Evolutionary conservation across 164 flowering plant genomes (phyloP), one percentile per base, ranked within the genome.

Genomic region (Houttuynia cordata): DNA sequence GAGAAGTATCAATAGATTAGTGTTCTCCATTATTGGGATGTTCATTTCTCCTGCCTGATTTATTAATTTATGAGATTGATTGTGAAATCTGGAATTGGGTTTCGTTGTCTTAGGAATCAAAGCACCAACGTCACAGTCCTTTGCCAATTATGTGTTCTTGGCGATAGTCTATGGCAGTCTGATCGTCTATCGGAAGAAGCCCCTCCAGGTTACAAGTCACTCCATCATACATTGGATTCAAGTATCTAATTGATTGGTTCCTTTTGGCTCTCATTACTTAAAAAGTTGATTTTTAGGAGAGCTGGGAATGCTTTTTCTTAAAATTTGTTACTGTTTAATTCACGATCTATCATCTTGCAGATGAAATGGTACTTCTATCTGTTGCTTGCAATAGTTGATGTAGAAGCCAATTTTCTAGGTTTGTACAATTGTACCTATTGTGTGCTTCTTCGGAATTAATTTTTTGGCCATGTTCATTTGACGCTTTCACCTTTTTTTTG

Each of bases 361-460:
- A 85, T 85, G 25, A 89, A 84, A 76, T 92, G 98, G 98, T 89
- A 89, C 68, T 87, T 80, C 73, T 92, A 92, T 63, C 54, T 86
- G 57, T 37, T 86, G 69, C 96, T 92, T 71, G 91, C 76, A 42
- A n/a, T 89, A 67, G 85, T 92, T 52, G 98, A 92, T 73, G 98
- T 92, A 53, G 96, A 92, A 79, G 98, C 83, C 63, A 92, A 92
- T 77, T 92, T 71, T 76, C 85, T 92, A 52, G 97, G 97, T 89
- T 53, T 76, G 95, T 64, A n/a, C 25, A 8, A 14, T 50, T 47
- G 10, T 45, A 12, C 49, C 12, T 17, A 12, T 10, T 17, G 13
- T 12, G 14, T 17, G 49, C 49, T 12, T 41, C 49, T 45, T 10
- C 12, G 17, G 12, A 45, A 45, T 45, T 8, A 8, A 8, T 2